Base-by-base conservation (phyloP, 2,329 filamentous ascomycete genomes). In the Ceratocystis papillata region DNA sequence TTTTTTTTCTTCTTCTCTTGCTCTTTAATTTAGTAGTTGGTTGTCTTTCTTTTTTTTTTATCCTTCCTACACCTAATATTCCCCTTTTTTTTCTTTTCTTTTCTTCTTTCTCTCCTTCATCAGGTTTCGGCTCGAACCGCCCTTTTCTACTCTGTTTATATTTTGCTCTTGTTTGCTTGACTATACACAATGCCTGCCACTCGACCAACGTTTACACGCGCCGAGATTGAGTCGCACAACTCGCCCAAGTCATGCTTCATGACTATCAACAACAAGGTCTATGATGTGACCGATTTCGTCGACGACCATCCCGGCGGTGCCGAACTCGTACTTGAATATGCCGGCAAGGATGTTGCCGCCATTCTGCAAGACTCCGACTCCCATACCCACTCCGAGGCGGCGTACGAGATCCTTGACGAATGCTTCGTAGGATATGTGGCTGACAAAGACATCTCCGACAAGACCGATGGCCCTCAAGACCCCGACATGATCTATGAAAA, bases 251-350 rank as follows among this genome's bases (percentile, higher is more conserved):
- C 90, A 62, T 97, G 93, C 80, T 99, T 92, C 80, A 92, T 99
- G 71, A 94, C 89, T 2, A 81, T 96, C 65, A 92, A 90, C 69
- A 82, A 83, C 67, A 95, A 93, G 71, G 93, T 99, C 71, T 99
- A 91, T 81, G 93, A 99, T 79, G 83, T 99, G 69, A 96, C 94
- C 67, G 85, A 89, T 66, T 99, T 99, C 73, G 76, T 96, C 68
- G 85, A 91, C 64, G 87, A 91, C 70, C 94, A 99, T 74, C 94
- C 94, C 28, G 94, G 94, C 71, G 94, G 94, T 67, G 84, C 85
- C 71, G 89, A 96, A 69, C 79, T 97, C 71, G 87, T 99, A 69
- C 79, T 96, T 69, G 89, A 96, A 64, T 96, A 94, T 75, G 94
- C 83, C 0, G 85, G 87, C 71, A 78, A 77, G 62, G 77, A 78